Evolutionary conservation across 805 yeast genomes (phyloP).

Genomic region (baker's yeast (Saccharomyces cerevisiae)): DNA sequence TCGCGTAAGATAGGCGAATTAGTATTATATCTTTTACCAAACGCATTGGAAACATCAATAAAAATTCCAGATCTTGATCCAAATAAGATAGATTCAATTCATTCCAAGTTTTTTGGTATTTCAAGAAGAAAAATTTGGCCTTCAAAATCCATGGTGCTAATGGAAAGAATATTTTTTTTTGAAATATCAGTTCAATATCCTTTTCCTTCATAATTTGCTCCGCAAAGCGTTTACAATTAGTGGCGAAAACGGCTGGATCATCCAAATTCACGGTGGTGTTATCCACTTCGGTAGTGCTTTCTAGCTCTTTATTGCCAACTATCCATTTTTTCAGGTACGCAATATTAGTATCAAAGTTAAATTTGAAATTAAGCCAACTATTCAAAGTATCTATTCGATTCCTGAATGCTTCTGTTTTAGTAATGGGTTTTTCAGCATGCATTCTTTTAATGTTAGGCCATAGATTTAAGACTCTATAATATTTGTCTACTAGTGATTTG

Average conservation of each 20-base stretch:
- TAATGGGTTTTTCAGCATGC: constrained; percentile 64
- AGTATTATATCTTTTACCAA: constrained; percentile 71
- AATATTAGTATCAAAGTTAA: constrained; percentile 55
- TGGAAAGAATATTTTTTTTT: constrained; percentile 56
- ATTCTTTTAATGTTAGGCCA: constrained; percentile 79
- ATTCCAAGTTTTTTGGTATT: constrained; percentile 53
- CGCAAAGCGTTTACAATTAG: constrained; percentile 39
- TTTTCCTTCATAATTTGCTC: constrained; percentile 77
- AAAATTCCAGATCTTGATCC: constrained; percentile 51
- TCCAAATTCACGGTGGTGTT: not conserved
- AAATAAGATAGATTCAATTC: constrained; percentile 71
- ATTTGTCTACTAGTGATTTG: constrained; percentile 44
- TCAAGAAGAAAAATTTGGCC: constrained; percentile 61
- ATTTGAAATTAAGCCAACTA: constrained; percentile 73
- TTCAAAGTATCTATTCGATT: constrained; percentile 62
- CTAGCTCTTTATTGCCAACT: constrained; percentile 73
- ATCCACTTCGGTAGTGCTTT: constrained; percentile 17
- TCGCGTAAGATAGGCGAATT: constrained; percentile 68
- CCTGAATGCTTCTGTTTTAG: constrained; percentile 54
- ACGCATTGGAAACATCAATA: constrained; percentile 73
- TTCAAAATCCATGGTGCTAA: constrained; percentile 77
- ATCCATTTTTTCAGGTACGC: constrained; percentile 57
- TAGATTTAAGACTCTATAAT: constrained; percentile 57
- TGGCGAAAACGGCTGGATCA: not conserved
- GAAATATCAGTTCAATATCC: constrained; percentile 66